Evolutionary conservation across 2,329 filamentous ascomycete species (phyloP), one percentile per base, ranked within the genome.

Genomic region (Akanthomyces lecanii): DNA sequence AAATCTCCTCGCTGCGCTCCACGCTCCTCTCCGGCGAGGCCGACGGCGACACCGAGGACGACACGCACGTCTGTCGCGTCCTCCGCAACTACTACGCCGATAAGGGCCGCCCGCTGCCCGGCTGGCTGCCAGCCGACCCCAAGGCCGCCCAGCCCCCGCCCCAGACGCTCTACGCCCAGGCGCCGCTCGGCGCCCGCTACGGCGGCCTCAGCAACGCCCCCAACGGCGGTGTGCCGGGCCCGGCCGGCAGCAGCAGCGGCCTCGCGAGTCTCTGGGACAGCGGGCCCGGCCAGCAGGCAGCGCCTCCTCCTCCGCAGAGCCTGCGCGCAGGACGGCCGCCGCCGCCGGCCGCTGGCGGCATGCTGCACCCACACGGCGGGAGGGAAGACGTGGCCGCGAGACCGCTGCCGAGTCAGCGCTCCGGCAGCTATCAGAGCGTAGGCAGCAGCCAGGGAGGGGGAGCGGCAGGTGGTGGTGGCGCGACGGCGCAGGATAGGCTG

Each of bases 41-140:
- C 69, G 87, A 89, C 75, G 88, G 88, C 76, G 87, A 90, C 72
- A 89, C 86, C 66, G 85, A 96, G 77, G 93, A 98, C 78, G 92
- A 96, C 78, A 96, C 92, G 3, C 92, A 98, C 79, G 90, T 98
- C 71, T 96, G 91, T 77, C 91, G 95, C 70, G 92, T 96, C 42
- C 86, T 99, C 30, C 90, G 95, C 70, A 89, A 87, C 69, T 97
- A 98, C 82, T 98, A 99, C 81, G 85, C 82, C 58, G 93, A 98
- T 75, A 95, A 96, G 72, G 90, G 89, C 68, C 87, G 88, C 25
- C 82, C 87, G 1, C 90, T 93, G 66, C 95, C 95, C 0, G 78
- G 81, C 69, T 98, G 95, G 94, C 87, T 98, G 8, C 92, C 93
- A 8, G 88, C 91, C 6, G 91, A 97, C 74, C 93, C 92, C n/a